A percentile compares a stretch with the other conserved stretches of the same genome.
These are phyloP conservation scores for Daldinia eschscholtzii DNA, from an alignment of 2,329 filamentous ascomycete species.

Conservation along the genomic window DNA sequence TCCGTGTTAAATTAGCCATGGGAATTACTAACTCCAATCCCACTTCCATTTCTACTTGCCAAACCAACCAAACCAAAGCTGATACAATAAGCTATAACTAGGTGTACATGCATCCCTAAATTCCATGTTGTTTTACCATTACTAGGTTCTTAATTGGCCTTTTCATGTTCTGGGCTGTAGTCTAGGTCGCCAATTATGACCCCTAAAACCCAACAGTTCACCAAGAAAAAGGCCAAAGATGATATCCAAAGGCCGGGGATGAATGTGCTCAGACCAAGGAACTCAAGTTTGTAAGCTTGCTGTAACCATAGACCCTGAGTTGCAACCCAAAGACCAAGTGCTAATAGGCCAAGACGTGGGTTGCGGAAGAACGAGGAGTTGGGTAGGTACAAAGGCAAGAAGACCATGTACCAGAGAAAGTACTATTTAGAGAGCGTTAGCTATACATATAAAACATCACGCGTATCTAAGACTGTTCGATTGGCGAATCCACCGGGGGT, in stretches of 20 bases:
- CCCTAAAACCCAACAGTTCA: conserved; percentile 90
- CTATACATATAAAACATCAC: background rate
- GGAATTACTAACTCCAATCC: background rate
- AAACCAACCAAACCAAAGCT: background rate
- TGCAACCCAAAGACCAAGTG: conserved; percentile 78
- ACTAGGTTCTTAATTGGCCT: background rate
- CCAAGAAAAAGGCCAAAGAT: conserved; percentile 81
- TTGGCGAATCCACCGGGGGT: too few relatives aligned
- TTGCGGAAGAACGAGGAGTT: conserved; percentile 76
- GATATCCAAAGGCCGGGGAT: conserved; percentile 84
- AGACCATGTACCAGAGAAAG: conserved; percentile 97
- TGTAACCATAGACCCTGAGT: conserved; percentile 83
- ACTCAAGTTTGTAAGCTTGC: conserved; percentile 81
- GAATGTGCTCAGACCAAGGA: conserved; percentile 85
- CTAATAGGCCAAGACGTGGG: conserved; percentile 71
- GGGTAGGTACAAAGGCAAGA: conserved; percentile 91
- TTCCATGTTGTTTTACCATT: background rate
- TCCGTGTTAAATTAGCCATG: background rate
- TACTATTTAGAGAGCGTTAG: conserved; percentile 71
- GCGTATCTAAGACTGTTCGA: background rate
- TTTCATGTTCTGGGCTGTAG: conserved; percentile 12
- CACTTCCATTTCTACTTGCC: background rate
- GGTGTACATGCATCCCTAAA: conserved; percentile 5
- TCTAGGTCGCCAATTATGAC: conserved; percentile 78
- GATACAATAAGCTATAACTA: background rate